Evolutionary conservation across 2,329 filamentous ascomycete species (phyloP), one percentile per base, ranked within the genome.

Genomic region (Apiospora arundinis): DNA sequence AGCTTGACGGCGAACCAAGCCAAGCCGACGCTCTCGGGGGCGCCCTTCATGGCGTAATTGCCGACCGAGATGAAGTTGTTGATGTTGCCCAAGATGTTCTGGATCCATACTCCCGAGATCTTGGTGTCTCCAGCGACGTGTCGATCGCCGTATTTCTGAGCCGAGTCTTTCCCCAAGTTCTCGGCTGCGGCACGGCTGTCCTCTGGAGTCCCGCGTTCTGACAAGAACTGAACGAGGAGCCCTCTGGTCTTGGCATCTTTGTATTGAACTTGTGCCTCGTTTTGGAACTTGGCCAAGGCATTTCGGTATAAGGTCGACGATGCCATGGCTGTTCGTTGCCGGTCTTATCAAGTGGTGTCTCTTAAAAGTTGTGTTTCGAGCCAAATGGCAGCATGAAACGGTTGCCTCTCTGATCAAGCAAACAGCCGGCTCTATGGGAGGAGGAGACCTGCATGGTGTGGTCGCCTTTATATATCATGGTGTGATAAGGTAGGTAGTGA

Each of bases 21-120:
- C 56, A 65, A 40, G 6, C 56, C 37, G 11, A 28, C 56, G 11
- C 56, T 65, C 11, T 65, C 56, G 23, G 56, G 56, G 1, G 56
- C 56, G 6, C 56, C 25, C 23, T 65, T 65, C 56, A 65, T 65
- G 56, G 56, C 56, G 14, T 65, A 32, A 12, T 65, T 65, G 5
- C 56, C 56, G 14, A 32, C 37, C 23, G 25, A 32, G 23, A 65
- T 65, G 56, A 40, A 65, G 21, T 16, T 48, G 45, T 48, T 48
- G 45, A 48, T 48, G 45, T 48, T 48, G 7, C 12, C n/a, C 18
- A 48, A n/a, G 45, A 48, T 48, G 45, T 48, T 48, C 45, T 48
- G 45, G 21, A 48, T 48, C 45, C 45, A 48, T 48, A 48, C 45
- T 48, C 45, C 45, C 14, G 45, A n/a, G 45, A 48, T 48, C 45